Evolutionary conservation across 163 green algal species (phyloP), one percentile per base, ranked within the genome.

Genomic region (Coccomyxa subellipsoidea): DNA sequence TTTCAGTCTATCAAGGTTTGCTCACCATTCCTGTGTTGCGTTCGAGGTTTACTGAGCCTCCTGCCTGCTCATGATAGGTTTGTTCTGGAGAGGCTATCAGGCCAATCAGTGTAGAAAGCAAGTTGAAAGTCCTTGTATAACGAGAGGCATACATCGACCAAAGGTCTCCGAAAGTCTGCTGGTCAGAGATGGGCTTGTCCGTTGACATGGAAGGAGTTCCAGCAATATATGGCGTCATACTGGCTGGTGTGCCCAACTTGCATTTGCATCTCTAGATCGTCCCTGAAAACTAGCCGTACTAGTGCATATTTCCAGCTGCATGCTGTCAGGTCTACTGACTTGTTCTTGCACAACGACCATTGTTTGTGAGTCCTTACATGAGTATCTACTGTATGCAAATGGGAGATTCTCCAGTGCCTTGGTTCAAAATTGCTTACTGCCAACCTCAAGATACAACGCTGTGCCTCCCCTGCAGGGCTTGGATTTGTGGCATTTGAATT

Each of bases 401-500:
- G n/a, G n/a, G n/a, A n/a, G n/a, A n/a, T n/a, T n/a, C n/a, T n/a
- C n/a, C n/a, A n/a, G n/a, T n/a, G n/a, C n/a, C n/a, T n/a, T 66
- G 47, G 47, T 18, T 66, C 47, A 10, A 32, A 73, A 8, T 32
- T 34, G 27, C n/a, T 8, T 73, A 21, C 66, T 27, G 66, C 66
- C 18, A 27, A 36, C 2, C 32, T 34, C 66, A 36, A 34, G 27
- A 34, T 36, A 36, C 32, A 1, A 36, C 66, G 66, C 27, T 4
- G 32, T 23, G 1, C 4, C 18, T 73, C 8, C n/a, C 32, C 8
- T 73, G 66, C 66, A 73, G 66, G 66, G 8, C n/a, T 73, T 32
- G 66, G 66, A 8, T 73, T 73, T 34, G 29, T 73, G 66, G 66
- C 66, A 36, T 73, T 73, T 73, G 66, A 73, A 34, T 34, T 73